Evolutionary conservation across 371 early-diverging fungal species (phyloP), one percentile per base, ranked within the genome.

Genomic region (Zopfochytrium polystomum): DNA sequence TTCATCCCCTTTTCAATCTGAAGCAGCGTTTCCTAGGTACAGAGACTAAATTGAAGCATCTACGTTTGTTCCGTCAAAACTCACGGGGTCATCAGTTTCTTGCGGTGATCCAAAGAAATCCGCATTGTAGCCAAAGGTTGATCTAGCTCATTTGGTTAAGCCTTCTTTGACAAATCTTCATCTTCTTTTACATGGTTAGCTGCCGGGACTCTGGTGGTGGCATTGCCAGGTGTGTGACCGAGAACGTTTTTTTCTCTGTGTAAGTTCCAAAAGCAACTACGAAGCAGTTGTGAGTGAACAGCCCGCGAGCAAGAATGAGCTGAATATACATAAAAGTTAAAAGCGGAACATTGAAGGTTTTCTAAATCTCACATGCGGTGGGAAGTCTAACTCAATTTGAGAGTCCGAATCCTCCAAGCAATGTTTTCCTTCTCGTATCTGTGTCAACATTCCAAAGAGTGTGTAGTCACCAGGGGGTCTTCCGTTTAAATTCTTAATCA

Each of bases 371-470:
- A 63, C 73, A 47, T 55, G 50, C 4, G 31, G 65, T 3, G 76
- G 66, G 35, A 85, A 71, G 49, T 89, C 82, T 25, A 92, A 72
- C 63, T 88, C 86, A 35, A 95, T 82, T 31, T 80, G 71, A 9
- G 80, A 85, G 48, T 89, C 90, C 26, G 80, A 79, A 67, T 95
- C 95, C 71, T 95, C 95, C n/a, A 95, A 72, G 69, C 82, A 85
- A 32, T 85, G 68, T 52, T 85, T 88, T 13, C 92, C 92, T 56
- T 89, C 90, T 50, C 87, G 83, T 49, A 90, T 77, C 68, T 86
- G 85, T 18, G 92, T 83, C 59, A 95, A 70, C 93, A 95, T 92
- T 1, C 95, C 95, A 72, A 92, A 88, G 35, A 93, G 68, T 23
- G 90, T 55, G 64, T 88, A 93, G 11, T 70, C 60, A 51, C 85